A percentile compares a stretch with the other conserved stretches of the same genome.
phyloP scores from a whole-genome alignment of 208 protist genomes.

The Wallacemonas sp. region DNA sequence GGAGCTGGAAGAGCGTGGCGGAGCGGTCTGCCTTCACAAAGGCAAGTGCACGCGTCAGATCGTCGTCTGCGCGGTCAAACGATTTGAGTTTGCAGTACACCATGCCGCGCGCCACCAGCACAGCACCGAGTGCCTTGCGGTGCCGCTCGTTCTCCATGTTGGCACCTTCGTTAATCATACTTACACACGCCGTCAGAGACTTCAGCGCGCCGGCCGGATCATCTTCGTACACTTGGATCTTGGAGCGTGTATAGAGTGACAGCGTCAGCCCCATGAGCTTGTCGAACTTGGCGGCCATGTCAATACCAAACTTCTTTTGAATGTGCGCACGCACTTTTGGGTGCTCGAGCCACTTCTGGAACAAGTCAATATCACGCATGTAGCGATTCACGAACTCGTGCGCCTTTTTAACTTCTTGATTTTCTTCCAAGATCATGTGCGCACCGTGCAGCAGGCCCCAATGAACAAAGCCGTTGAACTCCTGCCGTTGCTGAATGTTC shows the following conservation, averaged over 20 bases:
- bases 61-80: conserved; percentile 75
- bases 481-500: conserved; percentile 77
- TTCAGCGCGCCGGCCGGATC: conserved; percentile 86
- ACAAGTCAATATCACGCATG: conserved; percentile 90
- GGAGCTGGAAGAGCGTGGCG: conserved; percentile 84
- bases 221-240: conserved; percentile 89
- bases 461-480: conserved; percentile 91
- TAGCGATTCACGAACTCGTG: conserved; percentile 91
- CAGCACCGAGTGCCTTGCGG: conserved; percentile 77
- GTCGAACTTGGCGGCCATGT: conserved; percentile 86
- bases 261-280: conserved; percentile 87
- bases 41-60: conserved; percentile 72
- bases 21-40: conserved; percentile 80
- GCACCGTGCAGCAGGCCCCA: conserved; percentile 88
- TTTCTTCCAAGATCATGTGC: conserved; percentile 86
- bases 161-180: conserved; percentile 68
- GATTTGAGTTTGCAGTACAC: conserved; percentile 86
- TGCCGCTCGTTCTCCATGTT: conserved; percentile 71
- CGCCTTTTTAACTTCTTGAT: conserved; percentile 82
- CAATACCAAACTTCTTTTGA: conserved; percentile 83
- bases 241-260: conserved; percentile 86
- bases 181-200: conserved; percentile 74
- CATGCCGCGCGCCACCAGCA: conserved; percentile 81
- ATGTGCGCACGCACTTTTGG: conserved; percentile 89
- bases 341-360: conserved; percentile 89